phyloP scores from a whole-genome alignment of 257 asterid species.

The Pogostemon cablin region DNA sequence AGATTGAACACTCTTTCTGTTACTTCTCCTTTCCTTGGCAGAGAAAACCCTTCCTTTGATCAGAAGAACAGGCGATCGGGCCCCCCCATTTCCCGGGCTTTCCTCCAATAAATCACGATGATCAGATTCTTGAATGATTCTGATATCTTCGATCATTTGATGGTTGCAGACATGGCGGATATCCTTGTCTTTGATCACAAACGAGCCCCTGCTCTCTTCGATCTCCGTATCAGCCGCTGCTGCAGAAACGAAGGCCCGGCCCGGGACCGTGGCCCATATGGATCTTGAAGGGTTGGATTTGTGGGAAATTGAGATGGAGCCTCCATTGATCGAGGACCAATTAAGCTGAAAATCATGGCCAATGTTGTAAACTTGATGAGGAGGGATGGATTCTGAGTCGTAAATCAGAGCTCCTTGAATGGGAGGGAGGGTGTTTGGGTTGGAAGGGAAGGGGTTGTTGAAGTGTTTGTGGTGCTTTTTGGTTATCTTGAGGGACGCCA shows the following conservation, averaged over 20 bases:
- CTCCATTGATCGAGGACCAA: constrained; percentile 73
- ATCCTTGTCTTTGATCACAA: constrained; percentile 60
- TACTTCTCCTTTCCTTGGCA: constrained; percentile 37
- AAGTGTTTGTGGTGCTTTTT: constrained; percentile 82
- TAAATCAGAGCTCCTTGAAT: constrained; percentile 50
- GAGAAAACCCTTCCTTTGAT: constrained; percentile 65
- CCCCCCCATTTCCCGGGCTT: constrained; percentile 17
- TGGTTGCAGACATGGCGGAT: constrained; percentile 66
- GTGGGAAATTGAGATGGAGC: constrained; percentile 62
- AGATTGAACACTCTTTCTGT: constrained; percentile 15
- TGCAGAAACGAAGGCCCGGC: constrained; percentile 84
- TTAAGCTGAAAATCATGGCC: constrained; percentile 70
- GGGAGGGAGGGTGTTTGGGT: constrained; percentile 52
- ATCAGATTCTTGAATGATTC: constrained; percentile 43
- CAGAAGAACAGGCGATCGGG: constrained; percentile 48
- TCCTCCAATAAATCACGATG: constrained; percentile 31
- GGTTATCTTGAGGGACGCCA: constrained; percentile 65
- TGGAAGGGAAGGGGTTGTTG: constrained; percentile 82
- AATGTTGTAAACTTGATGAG: constrained; percentile 46
- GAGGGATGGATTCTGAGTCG: constrained; percentile 48
- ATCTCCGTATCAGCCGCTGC: constrained; percentile 83
- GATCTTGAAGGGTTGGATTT: constrained; percentile 58
- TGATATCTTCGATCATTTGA: constrained; percentile 71
- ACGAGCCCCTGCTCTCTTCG: constrained; percentile 94
- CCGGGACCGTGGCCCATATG: constrained; percentile 78